Evolutionary conservation across 805 yeast genomes (phyloP), one percentile per base, ranked within the genome.

Genomic region (Candida sanyiensis): DNA sequence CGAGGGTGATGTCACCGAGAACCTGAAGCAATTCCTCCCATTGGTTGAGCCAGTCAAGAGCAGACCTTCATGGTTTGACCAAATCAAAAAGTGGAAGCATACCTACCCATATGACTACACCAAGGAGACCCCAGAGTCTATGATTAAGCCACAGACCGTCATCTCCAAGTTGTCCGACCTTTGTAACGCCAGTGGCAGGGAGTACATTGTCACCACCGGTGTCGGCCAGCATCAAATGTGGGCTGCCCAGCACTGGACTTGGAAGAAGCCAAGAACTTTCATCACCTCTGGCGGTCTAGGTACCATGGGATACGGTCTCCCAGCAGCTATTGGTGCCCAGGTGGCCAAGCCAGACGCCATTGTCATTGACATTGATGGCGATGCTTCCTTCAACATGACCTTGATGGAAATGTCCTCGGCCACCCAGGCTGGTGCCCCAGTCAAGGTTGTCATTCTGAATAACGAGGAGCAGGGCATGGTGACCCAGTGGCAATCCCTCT

Each of bases 171-270:
- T 93, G 40, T 77, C 93, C 3, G 73, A 77, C 46, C 80, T 88
- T 51, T 80, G 88, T 23, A 62, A 67, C 35, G 74, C 68, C 39
- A 72, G 73, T 40, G 70, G 70, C 47, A 84, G 77, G 57, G 89
- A 84, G 52, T 88, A 86, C 43, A 77, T 89, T 53, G 82, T 90
- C 52, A 83, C 97, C 38, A 93, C 98, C 26, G 98, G 98, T 73
- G 97, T 93, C 38, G 98, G 98, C 45, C 98, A 93, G 72, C 98
- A 90, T 73, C 98, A 90, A 71, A 90, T 90, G 98, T 90, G 98
- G 98, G 94, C 97, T 27, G 97, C 97, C 21, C 98, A 93, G 69
- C 89, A 88, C 65, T 89, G 84, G 78, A 77, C 88, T 37, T 90
- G 97, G 96, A 82, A 80, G 45, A 67, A 75, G 47, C 98, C 98